Base-by-base conservation (phyloP, 2,329 filamentous ascomycete genomes). In the Chaetomium olivaceum region DNA sequence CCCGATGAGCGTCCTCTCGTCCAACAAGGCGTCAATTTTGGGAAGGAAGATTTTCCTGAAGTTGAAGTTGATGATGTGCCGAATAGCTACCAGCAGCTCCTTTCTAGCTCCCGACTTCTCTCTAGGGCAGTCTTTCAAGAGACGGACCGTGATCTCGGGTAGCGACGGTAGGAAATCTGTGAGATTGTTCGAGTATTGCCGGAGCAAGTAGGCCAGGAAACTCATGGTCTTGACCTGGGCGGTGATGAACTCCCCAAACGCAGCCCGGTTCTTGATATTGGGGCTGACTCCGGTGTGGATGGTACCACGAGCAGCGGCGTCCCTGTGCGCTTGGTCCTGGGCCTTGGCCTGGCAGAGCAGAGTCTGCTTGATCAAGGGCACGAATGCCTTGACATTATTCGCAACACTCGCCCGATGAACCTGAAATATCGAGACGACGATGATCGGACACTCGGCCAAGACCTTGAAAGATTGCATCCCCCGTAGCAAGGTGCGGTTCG, bases 391-490 rank as follows among this genome's bases (percentile, higher is more conserved):
- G 59, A 99, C 93, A 73, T 97, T 97, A 63, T 89, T 85, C 46
- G 87, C 83, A 2, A 97, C 94, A 5, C 90, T 90, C 56, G 80
- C 82, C 58, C 93, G 88, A 73, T 99, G 95, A 5, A 94, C 91
- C 79, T 99, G 95, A 76, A 99, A 98, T 70, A 99, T 92, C 4
- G 94, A 98, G 0, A 99, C 95, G 3, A 99, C 95, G 50, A 99
- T 98, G 61, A 99, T 99, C 0, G 95, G 95, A 72, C 95, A 99
- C 77, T 99, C 95, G 1, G 94, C 93, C 4, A 99, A 85, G 27
- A 99, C 94, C 77, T 98, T 99, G 85, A 99, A 99, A 0, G 95
- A 99, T 76, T 97, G 92, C 92, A 97, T 97, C 33, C 95, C 95
- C 78, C 92, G 96, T 62, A 93, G 81, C 39, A 99, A 79, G 58